phyloP scores from a whole-genome alignment of 306 rosid genomes.

The Inga laurina region DNA sequence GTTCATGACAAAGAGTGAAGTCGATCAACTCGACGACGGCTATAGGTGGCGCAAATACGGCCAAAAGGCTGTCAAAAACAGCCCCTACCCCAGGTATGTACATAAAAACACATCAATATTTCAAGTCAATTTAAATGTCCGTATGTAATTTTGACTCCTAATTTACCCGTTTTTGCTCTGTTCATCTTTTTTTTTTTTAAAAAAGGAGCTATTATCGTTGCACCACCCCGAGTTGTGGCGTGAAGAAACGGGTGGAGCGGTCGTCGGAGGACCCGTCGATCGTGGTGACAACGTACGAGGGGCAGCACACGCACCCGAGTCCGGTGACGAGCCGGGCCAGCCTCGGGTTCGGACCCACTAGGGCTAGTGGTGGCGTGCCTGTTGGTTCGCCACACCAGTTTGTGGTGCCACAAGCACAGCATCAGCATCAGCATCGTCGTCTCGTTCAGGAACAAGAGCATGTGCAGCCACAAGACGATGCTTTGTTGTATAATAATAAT shows the following conservation, averaged over 20 bases:
- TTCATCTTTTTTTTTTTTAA: too few species aligned
- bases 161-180: too few species aligned
- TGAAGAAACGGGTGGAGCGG: slow-evolving; percentile 93
- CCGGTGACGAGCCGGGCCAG: slow-evolving; percentile 61
- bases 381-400: slow-evolving; percentile 17
- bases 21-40: slow-evolving; percentile 91
- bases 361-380: neutral
- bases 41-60: slow-evolving; percentile 97
- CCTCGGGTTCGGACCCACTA: slow-evolving; percentile 37
- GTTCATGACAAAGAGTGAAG: slow-evolving; percentile 88
- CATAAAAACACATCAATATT: neutral
- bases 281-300: slow-evolving; percentile 90
- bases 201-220: slow-evolving; percentile 91
- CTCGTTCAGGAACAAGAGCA: slow-evolving; percentile 17
- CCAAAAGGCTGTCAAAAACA: slow-evolving; percentile 92
- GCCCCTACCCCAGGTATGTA: slow-evolving; percentile 83
- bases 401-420: slow-evolving; percentile 22
- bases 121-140: neutral
- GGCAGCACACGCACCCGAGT: slow-evolving; percentile 75
- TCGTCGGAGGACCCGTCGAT: slow-evolving; percentile 57
- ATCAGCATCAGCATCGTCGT: slow-evolving; percentile 25
- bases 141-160: neutral
- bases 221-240: slow-evolving; percentile 72
- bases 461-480: slow-evolving; percentile 1
- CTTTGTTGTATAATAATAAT: slow-evolving; percentile 31